Conservation (phyloP, 768 basidiomycete genomes). For the Mycena vitilis region DNA sequence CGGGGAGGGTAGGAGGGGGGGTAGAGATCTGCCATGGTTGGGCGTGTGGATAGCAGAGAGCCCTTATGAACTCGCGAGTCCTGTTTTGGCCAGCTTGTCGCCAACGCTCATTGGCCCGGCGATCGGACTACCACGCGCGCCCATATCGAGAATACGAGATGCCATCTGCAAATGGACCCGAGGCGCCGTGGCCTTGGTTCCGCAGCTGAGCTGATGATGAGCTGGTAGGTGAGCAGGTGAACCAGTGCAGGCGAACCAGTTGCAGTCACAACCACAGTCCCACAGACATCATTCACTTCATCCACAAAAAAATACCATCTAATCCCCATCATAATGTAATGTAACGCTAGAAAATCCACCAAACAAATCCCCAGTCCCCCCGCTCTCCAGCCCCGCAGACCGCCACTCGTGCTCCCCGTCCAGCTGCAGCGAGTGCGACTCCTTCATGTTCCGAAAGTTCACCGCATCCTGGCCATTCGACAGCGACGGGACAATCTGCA, state of each 20-base stretch:
- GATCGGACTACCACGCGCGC: conserved; percentile 17
- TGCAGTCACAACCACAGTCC: too few species aligned
- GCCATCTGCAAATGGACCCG: background rate
- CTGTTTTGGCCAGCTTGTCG: background rate
- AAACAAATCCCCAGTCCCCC: conserved; percentile 76
- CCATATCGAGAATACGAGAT: conserved; percentile 1
- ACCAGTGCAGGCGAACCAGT: too few species aligned
- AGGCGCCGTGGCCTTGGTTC: conserved; percentile 8
- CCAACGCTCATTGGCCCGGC: conserved; percentile 13
- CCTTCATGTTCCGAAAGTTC: conserved; percentile 92
- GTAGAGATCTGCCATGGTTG: conserved; percentile 67
- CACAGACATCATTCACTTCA: background rate
- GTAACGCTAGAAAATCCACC: conserved; percentile 93
- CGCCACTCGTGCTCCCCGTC: conserved; percentile 60
- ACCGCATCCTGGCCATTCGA: conserved; percentile 85
- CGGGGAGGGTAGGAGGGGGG: conserved; percentile 45
- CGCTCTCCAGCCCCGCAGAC: conserved; percentile 24
- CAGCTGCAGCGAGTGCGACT: conserved; percentile 91
- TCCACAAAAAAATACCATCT: conserved; percentile 2
- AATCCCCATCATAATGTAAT: conserved; percentile 83
- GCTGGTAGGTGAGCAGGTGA: background rate
- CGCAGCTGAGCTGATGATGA: background rate
- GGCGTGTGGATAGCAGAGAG: conserved; percentile 39
- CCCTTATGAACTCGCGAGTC: conserved; percentile 18
- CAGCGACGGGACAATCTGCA: conserved; percentile 83